These are phyloP conservation scores for Bidens hawaiensis DNA, from an alignment of 140 eudicot genomes.

Conservation along the genomic window DNA sequence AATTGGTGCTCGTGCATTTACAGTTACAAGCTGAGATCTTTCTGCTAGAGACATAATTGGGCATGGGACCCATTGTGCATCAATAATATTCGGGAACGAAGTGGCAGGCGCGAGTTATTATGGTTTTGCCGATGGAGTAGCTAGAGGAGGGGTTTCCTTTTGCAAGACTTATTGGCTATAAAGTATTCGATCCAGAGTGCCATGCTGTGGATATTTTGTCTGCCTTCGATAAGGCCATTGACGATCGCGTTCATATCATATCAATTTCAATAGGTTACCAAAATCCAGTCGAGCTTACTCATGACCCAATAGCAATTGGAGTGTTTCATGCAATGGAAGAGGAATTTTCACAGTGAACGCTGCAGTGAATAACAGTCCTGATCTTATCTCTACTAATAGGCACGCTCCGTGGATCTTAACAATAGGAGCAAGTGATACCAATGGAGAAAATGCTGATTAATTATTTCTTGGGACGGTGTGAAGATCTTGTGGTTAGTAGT, in stretches of 20 bases:
- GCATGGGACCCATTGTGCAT: conserved; percentile 42
- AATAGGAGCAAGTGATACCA: no score
- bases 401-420: no score
- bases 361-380: no score
- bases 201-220: conserved; percentile 15
- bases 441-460: no score
- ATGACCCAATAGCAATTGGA: no score
- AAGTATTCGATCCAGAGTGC: conserved; percentile 26
- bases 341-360: no score
- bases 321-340: no score
- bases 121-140: conserved; percentile 36
- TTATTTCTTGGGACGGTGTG: no score
- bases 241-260: conserved; percentile 42
- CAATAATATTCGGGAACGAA: conserved; percentile 20
- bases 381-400: no score
- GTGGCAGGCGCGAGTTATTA: conserved; percentile 20
- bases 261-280: no score
- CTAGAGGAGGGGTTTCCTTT: conserved; percentile 38
- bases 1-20: conserved; percentile 23
- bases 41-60: conserved; percentile 25
- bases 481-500: no score
- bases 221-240: conserved; percentile 48
- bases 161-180: conserved; percentile 30
- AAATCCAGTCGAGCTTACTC: no score
- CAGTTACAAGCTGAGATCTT: neutral